These are phyloP conservation scores for Cryptosporidium ryanae DNA, from an alignment of 169 alveolate species.

Conservation along the genomic window DNA sequence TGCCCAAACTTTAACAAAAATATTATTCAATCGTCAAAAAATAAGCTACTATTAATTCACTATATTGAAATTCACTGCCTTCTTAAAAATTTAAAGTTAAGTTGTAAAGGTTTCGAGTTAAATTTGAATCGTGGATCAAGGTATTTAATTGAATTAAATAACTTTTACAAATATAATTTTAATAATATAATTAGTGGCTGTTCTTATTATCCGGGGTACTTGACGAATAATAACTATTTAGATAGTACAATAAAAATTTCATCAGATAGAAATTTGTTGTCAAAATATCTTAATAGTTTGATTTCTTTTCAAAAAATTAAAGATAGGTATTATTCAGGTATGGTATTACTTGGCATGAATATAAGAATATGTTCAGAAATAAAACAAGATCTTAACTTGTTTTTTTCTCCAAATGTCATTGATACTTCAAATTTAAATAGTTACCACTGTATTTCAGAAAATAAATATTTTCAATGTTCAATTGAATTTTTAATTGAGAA, in stretches of 20 bases:
- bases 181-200: not conserved
- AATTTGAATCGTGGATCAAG: not conserved
- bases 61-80: slow-evolving; percentile 12
- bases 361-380: slow-evolving; percentile 5
- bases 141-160: slow-evolving; percentile 23
- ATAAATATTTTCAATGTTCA: too few relatives aligned
- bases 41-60: not conserved
- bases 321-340: not conserved
- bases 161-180: not conserved
- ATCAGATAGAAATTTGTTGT: too few relatives aligned
- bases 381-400: not conserved
- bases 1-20: slow-evolving; percentile 10
- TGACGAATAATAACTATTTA: too few relatives aligned
- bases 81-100: slow-evolving; percentile 14
- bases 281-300: too few relatives aligned
- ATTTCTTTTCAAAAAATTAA: too few relatives aligned
- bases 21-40: not conserved
- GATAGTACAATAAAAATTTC: too few relatives aligned
- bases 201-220: not conserved
- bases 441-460: too few relatives aligned
- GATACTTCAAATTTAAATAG: not conserved
- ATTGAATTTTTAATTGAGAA: too few relatives aligned
- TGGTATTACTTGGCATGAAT: not conserved
- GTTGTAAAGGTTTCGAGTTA: not conserved
- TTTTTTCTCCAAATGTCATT: not conserved